Evolutionary conservation across 495 filamentous ascomycete genomes (phyloP), one percentile per base, ranked within the genome.

Genomic region (Aspergillus ellipticus): DNA sequence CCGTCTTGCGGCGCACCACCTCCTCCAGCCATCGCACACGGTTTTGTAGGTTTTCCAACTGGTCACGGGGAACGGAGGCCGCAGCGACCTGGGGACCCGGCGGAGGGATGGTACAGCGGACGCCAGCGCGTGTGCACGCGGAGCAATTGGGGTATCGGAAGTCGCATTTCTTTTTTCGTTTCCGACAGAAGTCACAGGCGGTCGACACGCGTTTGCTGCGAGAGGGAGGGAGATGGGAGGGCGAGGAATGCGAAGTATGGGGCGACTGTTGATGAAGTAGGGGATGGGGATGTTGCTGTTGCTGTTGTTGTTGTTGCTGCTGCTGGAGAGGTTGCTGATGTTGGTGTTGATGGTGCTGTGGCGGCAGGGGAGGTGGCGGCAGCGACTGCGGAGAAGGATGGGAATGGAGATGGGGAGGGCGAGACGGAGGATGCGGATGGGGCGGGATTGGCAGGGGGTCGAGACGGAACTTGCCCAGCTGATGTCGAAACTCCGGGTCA

Each of bases 161-260:
- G 54, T 81, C 78, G 59, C 78, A 81, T 66, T 80, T 79, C 48
- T 79, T 81, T 66, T 81, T 81, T 10, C 78, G 65, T 51, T 76
- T 79, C 43, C 78, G 73, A 66, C 78, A 81, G 31, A 79, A 77
- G 53, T 80, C 78, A 59, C 78, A 81, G 19, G 78, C 78, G 1
- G 74, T 77, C 13, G 74, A 75, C 19, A 77, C 74, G 24, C 74
- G 74, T 55, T 77, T 77, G 49, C 53, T 42, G 35, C 42, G 52
- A 37, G 20, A 29, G 9, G 21, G 53, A 37, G 35, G 49, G 19
- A 35, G 41, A 51, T n/a, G 51, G 42, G 15, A 43, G 19, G 28
- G 29, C n/a, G 50, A 49, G 1, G 56, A 42, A 8, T 45, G 49
- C 10, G 50, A 56, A 31, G 50, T 51, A 53, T 50, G 51, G 3